Conservation (phyloP, 2,329 filamentous ascomycete species). For the Sphaerulina musiva region DNA sequence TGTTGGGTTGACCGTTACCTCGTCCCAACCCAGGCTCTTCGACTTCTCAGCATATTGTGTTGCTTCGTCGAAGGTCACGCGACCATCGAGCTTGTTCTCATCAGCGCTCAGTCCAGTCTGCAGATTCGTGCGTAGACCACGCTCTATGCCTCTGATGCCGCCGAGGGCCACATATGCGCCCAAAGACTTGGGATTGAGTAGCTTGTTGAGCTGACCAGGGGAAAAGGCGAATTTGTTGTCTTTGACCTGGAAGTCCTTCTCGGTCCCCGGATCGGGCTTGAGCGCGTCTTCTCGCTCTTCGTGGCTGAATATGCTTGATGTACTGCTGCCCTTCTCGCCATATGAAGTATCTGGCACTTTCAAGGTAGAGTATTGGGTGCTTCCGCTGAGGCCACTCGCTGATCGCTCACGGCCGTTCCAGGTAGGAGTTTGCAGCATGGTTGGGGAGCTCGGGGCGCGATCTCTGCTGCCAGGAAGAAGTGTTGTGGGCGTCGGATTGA, state of each 20-base stretch:
- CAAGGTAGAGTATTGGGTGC: slow-evolving; percentile 19
- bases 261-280: slow-evolving; percentile 67
- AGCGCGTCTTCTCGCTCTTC: slow-evolving; percentile 52
- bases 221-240: slow-evolving; percentile 81
- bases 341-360: slow-evolving; percentile 18
- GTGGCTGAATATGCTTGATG: slow-evolving; percentile 19
- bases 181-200: slow-evolving; percentile 72
- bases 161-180: slow-evolving; percentile 68
- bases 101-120: slow-evolving; percentile 62
- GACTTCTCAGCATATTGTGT: slow-evolving; percentile 18
- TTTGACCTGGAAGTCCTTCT: slow-evolving; percentile 65
- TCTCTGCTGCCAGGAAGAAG: slow-evolving; percentile 9
- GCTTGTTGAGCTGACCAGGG: slow-evolving; percentile 71
- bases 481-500: slow-evolving; percentile 15
- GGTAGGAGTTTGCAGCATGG: slow-evolving; percentile 15
- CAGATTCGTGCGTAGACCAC: slow-evolving; percentile 61
- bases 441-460: slow-evolving; percentile 13
- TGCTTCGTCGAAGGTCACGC: slow-evolving; percentile 62
- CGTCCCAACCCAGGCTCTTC: slow-evolving; percentile 26
- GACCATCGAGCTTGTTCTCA: slow-evolving; percentile 56
- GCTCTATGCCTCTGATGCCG: slow-evolving; percentile 66
- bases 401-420: slow-evolving; percentile 19
- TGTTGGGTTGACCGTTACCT: slow-evolving; percentile 19
- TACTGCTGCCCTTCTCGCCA: slow-evolving; percentile 17
- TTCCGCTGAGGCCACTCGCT: slow-evolving; percentile 14